Base-by-base conservation (phyloP, 106 monocot genomes). In the Apostasia ramifera region DNA sequence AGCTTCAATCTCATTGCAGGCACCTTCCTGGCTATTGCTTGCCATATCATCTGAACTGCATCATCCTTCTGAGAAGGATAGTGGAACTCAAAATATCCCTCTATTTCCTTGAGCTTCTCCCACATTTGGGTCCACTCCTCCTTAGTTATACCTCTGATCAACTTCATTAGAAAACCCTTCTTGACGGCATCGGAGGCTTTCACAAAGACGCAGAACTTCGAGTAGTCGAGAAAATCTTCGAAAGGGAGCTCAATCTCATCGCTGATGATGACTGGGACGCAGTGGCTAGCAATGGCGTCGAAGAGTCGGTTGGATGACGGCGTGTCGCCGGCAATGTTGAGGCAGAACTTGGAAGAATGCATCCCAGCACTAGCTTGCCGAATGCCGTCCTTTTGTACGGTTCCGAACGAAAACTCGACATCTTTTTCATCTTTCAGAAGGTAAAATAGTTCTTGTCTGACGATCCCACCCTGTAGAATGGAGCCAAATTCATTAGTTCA, bases 261-360 rank as follows among this genome's bases (percentile, higher is more conserved):
- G 7, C 81, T 81, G 64, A 81, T 70, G 63, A 81, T 77, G 14
- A 81, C 69, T 1, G 81, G 81, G 15, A 81, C 52, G 12, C 81
- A 81, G 40, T 81, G 81, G 61, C 81, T 81, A 2, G 68, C 76
- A 40, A 81, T 81, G 66, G 81, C 76, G 10, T 81, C 81, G 40
- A 81, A 81, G 2, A 81, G 69, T 3, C 81, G 72, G 46, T 85
- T 85, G 49, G 85, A 85, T 5, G 85, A 85, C 9, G 85, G 85
- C 2, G 85, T 85, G 66, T 85, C 85, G 2, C 85, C 85, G 0
- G 85, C 85, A 5, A 85, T 81, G 77, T 81, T 85, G 14, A 85
- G 67, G 67, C 85, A 85, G 67, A 75, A 85, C 59, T 85, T 85
- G 70, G 85, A 81, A 2, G 77, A 72, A 39, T 65, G 81, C 85